These are phyloP conservation scores for Podaxis sp. DNA, from an alignment of 768 basidiomycete species.

Conservation along the genomic window DNA sequence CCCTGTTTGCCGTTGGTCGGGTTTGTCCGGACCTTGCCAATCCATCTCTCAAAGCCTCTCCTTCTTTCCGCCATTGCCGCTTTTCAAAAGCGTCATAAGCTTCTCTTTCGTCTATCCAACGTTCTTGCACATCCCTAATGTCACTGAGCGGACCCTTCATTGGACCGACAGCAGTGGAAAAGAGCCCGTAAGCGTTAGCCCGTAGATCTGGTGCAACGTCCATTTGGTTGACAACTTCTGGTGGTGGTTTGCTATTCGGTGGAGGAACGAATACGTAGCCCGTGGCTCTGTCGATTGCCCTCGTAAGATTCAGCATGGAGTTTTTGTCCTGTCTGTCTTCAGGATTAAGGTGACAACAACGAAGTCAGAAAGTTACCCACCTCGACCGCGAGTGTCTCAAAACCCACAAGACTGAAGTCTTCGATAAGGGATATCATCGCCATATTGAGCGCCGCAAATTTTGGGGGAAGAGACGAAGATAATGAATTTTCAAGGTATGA, in stretches of 20 bases:
- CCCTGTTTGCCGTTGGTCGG: neutral
- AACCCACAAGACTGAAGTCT: conserved; percentile 90
- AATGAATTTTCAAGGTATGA: conserved; percentile 82
- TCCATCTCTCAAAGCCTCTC: conserved; percentile 52
- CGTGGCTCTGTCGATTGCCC: conserved; percentile 84
- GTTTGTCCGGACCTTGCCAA: conserved; percentile 26
- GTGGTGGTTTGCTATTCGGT: conserved; percentile 29
- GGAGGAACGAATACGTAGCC: conserved; percentile 87
- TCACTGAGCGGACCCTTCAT: conserved; percentile 49
- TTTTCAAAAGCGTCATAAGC: conserved; percentile 83
- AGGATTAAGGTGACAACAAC: neutral
- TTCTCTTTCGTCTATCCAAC: conserved; percentile 88
- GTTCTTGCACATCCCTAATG: conserved; percentile 83
- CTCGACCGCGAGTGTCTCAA: conserved; percentile 97
- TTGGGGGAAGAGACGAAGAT: conserved; percentile 54
- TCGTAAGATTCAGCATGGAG: conserved; percentile 89
- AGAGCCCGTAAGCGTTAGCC: conserved; percentile 67
- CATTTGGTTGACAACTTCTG: conserved; percentile 33
- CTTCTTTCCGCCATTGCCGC: conserved; percentile 75
- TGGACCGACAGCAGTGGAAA: conserved; percentile 62
- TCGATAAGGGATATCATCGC: conserved; percentile 92
- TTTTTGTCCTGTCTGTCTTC: conserved; percentile 71
- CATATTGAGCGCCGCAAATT: conserved; percentile 80
- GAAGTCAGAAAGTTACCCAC: conserved; percentile 32
- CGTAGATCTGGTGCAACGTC: conserved; percentile 41